These are phyloP conservation scores for Pyrus communis DNA, from an alignment of 306 rosid genomes.

Conservation along the genomic window DNA sequence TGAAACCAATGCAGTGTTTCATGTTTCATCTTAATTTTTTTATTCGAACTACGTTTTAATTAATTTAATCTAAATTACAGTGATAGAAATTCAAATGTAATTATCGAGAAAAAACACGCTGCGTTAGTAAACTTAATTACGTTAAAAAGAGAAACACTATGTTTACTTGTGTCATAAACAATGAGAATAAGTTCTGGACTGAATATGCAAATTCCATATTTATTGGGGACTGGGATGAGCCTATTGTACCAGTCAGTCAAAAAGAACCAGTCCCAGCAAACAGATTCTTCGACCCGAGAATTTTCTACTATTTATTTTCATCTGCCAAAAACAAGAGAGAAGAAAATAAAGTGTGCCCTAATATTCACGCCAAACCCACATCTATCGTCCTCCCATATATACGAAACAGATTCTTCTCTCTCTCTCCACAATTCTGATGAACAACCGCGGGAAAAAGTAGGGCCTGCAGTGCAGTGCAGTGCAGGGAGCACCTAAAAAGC, in stretches of 20 bases:
- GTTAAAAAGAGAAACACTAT: background rate
- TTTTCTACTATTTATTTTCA: background rate
- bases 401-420: background rate
- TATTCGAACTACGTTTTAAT: no score
- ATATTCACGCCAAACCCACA: background rate
- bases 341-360: conserved; percentile 2
- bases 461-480: conserved; percentile 27
- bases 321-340: conserved; percentile 8
- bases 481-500: conserved; percentile 43
- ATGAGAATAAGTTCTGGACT: background rate
- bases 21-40: no score
- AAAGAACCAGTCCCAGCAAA: conserved; percentile 6
- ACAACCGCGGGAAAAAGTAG: conserved; percentile 26
- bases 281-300: conserved; percentile 15
- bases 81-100: no score
- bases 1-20: no score
- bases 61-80: no score
- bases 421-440: conserved; percentile 1
- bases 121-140: no score
- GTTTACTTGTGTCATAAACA: background rate
- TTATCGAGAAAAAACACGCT: no score
- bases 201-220: conserved; percentile 4
- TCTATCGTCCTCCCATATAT: background rate
- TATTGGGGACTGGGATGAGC: conserved; percentile 4
- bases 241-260: conserved; percentile 10